Conservation (phyloP, 768 basidiomycete genomes). For the Ramaria rubella region DNA sequence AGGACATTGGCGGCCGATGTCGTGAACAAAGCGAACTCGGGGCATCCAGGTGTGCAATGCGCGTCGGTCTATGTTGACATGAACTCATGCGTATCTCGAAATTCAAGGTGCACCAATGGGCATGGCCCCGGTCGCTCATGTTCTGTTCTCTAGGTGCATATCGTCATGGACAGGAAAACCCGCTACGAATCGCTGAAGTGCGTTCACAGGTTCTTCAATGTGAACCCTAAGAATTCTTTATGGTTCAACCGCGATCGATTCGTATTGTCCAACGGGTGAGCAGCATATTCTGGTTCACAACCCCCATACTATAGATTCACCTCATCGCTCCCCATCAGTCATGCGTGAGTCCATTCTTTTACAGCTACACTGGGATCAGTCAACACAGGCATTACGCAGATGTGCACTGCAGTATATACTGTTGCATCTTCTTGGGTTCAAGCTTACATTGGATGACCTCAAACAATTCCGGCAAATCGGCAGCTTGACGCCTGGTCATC, state of each 20-base stretch:
- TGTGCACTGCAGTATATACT: constrained; percentile 92
- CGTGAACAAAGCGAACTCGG: constrained; percentile 86
- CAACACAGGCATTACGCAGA: constrained; percentile 33
- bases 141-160: constrained; percentile 70
- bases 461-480: constrained; percentile 89
- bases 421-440: constrained; percentile 88
- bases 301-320: neutral
- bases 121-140: constrained; percentile 77
- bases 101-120: constrained; percentile 82
- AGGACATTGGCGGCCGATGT: constrained; percentile 70
- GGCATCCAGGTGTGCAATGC: constrained; percentile 66
- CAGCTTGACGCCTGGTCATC: constrained; percentile 90
- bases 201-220: constrained; percentile 68
- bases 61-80: neutral
- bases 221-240: constrained; percentile 82
- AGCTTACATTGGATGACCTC: constrained; percentile 86
- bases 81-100: neutral
- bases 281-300: constrained; percentile 12
- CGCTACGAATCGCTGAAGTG: neutral
- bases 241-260: constrained; percentile 98
- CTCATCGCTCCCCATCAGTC: constrained; percentile 35
- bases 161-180: neutral
- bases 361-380: neutral
- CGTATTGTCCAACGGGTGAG: constrained; percentile 91
- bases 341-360: constrained; percentile 51